These are phyloP conservation scores for Actinomucor elegans DNA, from an alignment of 371 early-diverging fungal species.

Conservation along the genomic window DNA sequence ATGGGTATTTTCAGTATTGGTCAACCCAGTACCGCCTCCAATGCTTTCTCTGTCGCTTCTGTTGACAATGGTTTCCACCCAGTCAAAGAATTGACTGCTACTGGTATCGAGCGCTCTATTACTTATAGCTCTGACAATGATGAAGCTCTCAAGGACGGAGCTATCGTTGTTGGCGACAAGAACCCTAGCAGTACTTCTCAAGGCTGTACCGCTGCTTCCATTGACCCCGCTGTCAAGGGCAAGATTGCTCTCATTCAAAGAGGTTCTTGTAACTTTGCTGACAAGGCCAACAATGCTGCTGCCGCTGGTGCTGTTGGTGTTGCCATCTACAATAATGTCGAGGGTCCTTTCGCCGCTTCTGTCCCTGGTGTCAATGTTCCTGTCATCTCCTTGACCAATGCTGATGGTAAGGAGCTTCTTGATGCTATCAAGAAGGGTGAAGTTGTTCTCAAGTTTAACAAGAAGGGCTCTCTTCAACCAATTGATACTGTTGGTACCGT, in stretches of 20 bases:
- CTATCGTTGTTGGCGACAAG: conserved; percentile 11
- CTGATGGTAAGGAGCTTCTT: conserved; percentile 24
- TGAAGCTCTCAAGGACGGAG: conserved; percentile 1
- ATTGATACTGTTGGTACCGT: conserved; percentile 33
- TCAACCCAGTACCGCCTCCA: conserved; percentile 50
- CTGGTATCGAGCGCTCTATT: conserved; percentile 12
- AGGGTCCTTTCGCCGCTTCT: conserved; percentile 19
- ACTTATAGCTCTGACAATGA: conserved; percentile 5
- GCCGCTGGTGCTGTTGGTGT: conserved; percentile 53
- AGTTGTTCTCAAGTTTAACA: conserved; percentile 14
- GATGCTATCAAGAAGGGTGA: conserved; percentile 27
- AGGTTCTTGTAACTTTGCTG: conserved; percentile 54
- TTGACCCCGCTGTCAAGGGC: conserved; percentile 28
- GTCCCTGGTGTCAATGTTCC: conserved; percentile 26
- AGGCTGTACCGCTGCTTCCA: conserved; percentile 16
- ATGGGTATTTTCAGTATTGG: conserved; percentile 49
- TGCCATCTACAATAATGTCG: conserved; percentile 43
- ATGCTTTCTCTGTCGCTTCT: conserved; percentile 63
- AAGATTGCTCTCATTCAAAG: conserved; percentile 54
- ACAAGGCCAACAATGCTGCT: conserved; percentile 45
- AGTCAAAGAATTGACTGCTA: conserved; percentile 16
- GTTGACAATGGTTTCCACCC: conserved; percentile 42
- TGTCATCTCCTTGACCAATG: conserved; percentile 30
- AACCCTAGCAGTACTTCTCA: conserved; percentile 18
- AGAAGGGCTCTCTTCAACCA: conserved; percentile 8